Evolutionary conservation across 2,329 filamentous ascomycete species (phyloP), one percentile per base, ranked within the genome.

Genomic region (Cordyceps javanica): DNA sequence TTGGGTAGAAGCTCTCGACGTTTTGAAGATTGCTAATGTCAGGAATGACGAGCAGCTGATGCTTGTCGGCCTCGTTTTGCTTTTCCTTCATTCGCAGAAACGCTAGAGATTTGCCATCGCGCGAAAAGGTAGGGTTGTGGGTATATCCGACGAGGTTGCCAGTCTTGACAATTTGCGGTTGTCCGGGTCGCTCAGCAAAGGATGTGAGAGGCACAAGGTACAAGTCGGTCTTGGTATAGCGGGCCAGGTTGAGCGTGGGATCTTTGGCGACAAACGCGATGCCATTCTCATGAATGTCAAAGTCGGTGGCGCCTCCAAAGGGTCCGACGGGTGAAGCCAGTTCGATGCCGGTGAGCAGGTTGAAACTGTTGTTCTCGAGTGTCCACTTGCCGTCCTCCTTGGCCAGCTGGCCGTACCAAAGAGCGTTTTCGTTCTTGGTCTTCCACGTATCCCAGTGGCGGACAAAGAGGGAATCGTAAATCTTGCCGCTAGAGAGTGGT

Each of bases 361-460:
- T 92, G 56, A 74, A 77, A 45, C 90, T 71, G 1, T 71, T 68
- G 3, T 68, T 64, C 45, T 75, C 71, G 16, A 83, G 71, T 26
- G 65, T 67, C 67, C 75, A 81, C 58, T 66, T 68, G 14, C 63
- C 70, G 14, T 70, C 69, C 36, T 68, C 71, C 67, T 74, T 75
- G 62, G 71, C 74, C 49, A 94, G 69, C 5, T 81, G 80, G 32
- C 86, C 86, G 30, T 90, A 89, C 79, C 87, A 94, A 28, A 96
- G 78, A 2, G 87, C 81, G 65, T 86, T 87, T 60, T 81, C 83
- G 65, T 89, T 86, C 46, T 85, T 80, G 1, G 81, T 84, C 26
- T 85, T 76, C 73, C 87, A 95, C n/a, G 80, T 72, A 68, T 95
- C 90, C 90, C 90, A 95, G 66, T 95, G 89, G 14, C 90, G 82